A percentile compares a stretch with the other conserved stretches of the same genome.
phyloP scores from a whole-genome alignment of 345 rosid species.

The Pelargonium nanum region DNA sequence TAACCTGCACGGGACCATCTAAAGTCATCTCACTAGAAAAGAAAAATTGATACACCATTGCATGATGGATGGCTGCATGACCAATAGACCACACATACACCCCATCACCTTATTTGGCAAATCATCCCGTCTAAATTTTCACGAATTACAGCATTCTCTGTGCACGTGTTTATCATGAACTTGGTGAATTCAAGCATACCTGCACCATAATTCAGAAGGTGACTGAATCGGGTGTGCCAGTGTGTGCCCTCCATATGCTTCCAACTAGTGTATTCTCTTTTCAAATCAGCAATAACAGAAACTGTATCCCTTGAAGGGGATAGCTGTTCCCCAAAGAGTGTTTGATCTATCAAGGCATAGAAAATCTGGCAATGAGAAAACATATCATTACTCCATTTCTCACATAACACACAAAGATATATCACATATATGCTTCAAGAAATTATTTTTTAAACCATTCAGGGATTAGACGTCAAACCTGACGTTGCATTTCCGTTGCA shows the following conservation, averaged over 20 bases:
- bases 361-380: conserved; percentile 35
- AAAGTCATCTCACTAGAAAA: background rate
- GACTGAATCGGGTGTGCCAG: conserved; percentile 78
- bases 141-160: background rate
- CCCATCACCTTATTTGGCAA: too few species aligned
- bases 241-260: conserved; percentile 80
- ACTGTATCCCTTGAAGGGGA: conserved; percentile 33
- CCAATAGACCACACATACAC: too few species aligned
- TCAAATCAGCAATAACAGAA: conserved; percentile 57
- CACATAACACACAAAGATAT: background rate
- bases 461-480: conserved; percentile 36
- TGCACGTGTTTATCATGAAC: background rate
- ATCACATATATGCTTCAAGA: conserved; percentile 5
- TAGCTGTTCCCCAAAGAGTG: conserved; percentile 66
- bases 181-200: conserved; percentile 25
- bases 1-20: conserved; percentile 37
- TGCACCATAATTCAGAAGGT: conserved; percentile 83
- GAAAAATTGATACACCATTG: background rate
- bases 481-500: conserved; percentile 91
- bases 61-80: too few species aligned
- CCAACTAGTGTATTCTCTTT: conserved; percentile 67
- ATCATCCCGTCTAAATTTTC: background rate
- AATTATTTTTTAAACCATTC: conserved; percentile 8
- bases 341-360: conserved; percentile 79
- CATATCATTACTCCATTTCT: conserved; percentile 4